A percentile compares a stretch with the other conserved stretches of the same genome.
Evolutionary conservation across 2,329 filamentous ascomycete species (phyloP).

Genomic region (Paecilomyces variotii): DNA sequence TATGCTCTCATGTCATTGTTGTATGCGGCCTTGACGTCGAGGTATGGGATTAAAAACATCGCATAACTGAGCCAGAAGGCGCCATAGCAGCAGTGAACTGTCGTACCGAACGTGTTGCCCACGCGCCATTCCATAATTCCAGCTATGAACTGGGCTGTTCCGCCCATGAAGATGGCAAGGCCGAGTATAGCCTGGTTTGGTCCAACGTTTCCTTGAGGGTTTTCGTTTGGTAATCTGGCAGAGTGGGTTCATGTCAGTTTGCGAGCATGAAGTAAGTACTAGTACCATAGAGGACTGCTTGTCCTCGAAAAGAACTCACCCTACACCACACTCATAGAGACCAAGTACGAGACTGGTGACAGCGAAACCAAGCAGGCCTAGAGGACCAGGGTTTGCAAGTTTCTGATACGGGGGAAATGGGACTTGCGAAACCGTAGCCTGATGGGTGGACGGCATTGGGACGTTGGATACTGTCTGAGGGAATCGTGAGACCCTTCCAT

Average conservation of each 20-base stretch:
- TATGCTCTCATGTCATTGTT: conserved; percentile 28
- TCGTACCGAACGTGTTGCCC: conserved; percentile 57
- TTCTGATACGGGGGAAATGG: conserved; percentile 22
- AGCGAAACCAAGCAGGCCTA: conserved; percentile 57
- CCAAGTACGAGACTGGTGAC: conserved; percentile 56
- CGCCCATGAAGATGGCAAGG: conserved; percentile 21
- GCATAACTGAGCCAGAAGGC: conserved; percentile 56
- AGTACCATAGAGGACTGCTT: not conserved
- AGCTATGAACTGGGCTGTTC: conserved; percentile 17
- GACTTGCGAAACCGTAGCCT: conserved; percentile 9
- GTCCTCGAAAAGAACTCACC: conserved; percentile 32
- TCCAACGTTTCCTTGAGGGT: conserved; percentile 14
- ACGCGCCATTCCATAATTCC: conserved; percentile 38
- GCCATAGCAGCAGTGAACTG: conserved; percentile 53
- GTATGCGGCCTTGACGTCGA: conserved; percentile 45
- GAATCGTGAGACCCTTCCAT: not conserved
- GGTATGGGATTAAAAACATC: conserved; percentile 47
- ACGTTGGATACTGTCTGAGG: not conserved
- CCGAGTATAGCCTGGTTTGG: conserved; percentile 19
- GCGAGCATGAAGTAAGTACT: not conserved
- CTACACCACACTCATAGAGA: conserved; percentile 39
- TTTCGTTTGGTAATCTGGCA: conserved; percentile 15
- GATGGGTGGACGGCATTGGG: not conserved
- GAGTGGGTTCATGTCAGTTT: not conserved
- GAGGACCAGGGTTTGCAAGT: conserved; percentile 53